phyloP scores from a whole-genome alignment of 2,329 filamentous ascomycete species.

The Herpotrichia juniperi region DNA sequence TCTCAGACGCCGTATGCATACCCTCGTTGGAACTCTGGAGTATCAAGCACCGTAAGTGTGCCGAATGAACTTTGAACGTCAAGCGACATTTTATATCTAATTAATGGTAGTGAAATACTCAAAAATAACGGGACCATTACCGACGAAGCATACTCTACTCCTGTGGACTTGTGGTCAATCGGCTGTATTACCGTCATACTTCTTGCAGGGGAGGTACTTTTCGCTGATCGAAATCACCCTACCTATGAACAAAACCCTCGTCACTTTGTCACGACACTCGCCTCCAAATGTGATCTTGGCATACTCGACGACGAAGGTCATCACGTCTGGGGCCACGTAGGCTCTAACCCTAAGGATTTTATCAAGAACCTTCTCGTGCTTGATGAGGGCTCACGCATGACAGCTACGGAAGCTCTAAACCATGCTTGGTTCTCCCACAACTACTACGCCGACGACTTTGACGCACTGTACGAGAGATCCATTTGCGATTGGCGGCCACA shows the following conservation, averaged over 20 bases:
- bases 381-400: constrained; percentile 58
- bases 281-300: constrained; percentile 50
- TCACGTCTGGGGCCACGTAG: constrained; percentile 50
- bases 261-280: constrained; percentile 38
- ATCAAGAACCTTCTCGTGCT: constrained; percentile 58
- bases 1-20: constrained; percentile 55
- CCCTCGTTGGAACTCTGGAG: constrained; percentile 61
- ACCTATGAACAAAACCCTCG: constrained; percentile 28
- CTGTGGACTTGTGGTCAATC: constrained; percentile 68
- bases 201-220: constrained; percentile 58
- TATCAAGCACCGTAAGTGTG: constrained; percentile 64
- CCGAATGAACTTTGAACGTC: neutral
- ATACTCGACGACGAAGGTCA: constrained; percentile 49
- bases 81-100: no score
- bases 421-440: constrained; percentile 64
- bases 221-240: constrained; percentile 46
- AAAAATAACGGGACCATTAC: constrained; percentile 32
- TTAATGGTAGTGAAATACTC: constrained; percentile 42
- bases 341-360: constrained; percentile 58
- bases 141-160: constrained; percentile 59
- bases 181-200: constrained; percentile 61
- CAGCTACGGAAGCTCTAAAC: constrained; percentile 58
- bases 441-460: constrained; percentile 54
- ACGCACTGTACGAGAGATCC: constrained; percentile 57
- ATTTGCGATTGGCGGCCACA: constrained; percentile 59